These are phyloP conservation scores for Lindgomyces ingoldianus DNA, from an alignment of 495 filamentous ascomycete species.

Conservation along the genomic window DNA sequence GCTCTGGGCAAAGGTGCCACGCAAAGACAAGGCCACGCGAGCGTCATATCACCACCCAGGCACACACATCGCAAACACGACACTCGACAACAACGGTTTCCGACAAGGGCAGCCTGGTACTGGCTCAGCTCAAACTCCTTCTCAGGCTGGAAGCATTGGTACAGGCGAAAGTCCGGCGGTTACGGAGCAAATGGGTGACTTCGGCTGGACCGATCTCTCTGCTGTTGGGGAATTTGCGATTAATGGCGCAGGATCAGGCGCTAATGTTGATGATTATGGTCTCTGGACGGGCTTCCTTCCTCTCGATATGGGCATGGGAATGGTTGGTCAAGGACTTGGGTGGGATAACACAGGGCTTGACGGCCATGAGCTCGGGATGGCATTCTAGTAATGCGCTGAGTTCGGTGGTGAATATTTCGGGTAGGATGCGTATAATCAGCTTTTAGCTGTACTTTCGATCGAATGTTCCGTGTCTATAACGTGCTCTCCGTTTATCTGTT, in stretches of 20 bases:
- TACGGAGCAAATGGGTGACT: constrained; percentile 51
- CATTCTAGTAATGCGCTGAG: constrained; percentile 16
- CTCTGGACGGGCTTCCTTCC: constrained; percentile 34
- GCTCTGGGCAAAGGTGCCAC: constrained; percentile 52
- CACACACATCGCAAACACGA: constrained; percentile 53
- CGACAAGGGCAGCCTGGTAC: not conserved
- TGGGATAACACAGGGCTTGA: constrained; percentile 32
- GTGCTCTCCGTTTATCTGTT: too few species aligned
- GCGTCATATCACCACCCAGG: constrained; percentile 35
- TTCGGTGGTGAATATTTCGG: too few species aligned
- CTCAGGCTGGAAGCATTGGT: constrained; percentile 25
- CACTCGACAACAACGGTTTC: constrained; percentile 30
- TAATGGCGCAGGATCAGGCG: constrained; percentile 31
- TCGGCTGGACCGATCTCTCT: constrained; percentile 60
- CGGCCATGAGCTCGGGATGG: constrained; percentile 26
- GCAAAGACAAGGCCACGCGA: constrained; percentile 35
- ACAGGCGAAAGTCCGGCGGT: constrained; percentile 37
- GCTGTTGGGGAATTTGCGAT: constrained; percentile 58
- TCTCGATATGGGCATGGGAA: constrained; percentile 28
- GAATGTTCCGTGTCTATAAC: not conserved
- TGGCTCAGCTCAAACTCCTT: constrained; percentile 17
- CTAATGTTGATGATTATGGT: constrained; percentile 15
- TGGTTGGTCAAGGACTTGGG: constrained; percentile 17
- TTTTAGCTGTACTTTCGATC: not conserved
- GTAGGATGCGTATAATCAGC: not conserved